Evolutionary conservation across 148 eudicot genomes (phyloP), one percentile per base, ranked within the genome.

Genomic region (Dianthus caryophyllus): DNA sequence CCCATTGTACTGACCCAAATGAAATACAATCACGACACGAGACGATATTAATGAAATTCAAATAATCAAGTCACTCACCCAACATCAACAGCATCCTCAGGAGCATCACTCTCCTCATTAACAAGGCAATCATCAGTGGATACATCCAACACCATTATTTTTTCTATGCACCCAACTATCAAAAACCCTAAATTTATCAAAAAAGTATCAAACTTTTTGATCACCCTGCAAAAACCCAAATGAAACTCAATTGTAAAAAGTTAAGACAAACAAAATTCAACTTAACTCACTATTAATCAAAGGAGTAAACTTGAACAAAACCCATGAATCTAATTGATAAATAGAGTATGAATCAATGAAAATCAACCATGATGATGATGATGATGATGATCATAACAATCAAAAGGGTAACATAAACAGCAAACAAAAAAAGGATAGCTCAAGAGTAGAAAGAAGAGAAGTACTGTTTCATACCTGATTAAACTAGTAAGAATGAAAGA

Each of bases 71-170:
- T 33, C 4, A 33, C 38, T 41, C 12, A 80, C 89, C 68, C 73
- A 38, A 64, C 76, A 25, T 76, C 65, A 0, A 53, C 68, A 20
- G 46, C 75, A 74, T 72, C 75, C 64, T 76, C 81, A 6, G 55
- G 15, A 14, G 53, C 61, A 56, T 55, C 74, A 60, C 36, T 66
- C 27, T 59, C 84, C 16, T 83, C 73, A 53, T 74, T 66, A 51
- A 68, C 51, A 20, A 71, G 21, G 8, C 72, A 71, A 69, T 75
- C 81, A 64, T 71, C 74, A 55, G 50, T 66, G 33, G 72, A 29
- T 61, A 47, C 60, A 24, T 80, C 83, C 11, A 76, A 39, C 49
- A 47, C 89, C 86, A 82, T 85, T 39, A 8, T 59, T 58, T 16
- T 14, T 9, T 44, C 15, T 13, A 57, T 41, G 29, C 55, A 12